phyloP scores from a whole-genome alignment of 306 rosid genomes.

The Gastrolobium bilobum region DNA sequence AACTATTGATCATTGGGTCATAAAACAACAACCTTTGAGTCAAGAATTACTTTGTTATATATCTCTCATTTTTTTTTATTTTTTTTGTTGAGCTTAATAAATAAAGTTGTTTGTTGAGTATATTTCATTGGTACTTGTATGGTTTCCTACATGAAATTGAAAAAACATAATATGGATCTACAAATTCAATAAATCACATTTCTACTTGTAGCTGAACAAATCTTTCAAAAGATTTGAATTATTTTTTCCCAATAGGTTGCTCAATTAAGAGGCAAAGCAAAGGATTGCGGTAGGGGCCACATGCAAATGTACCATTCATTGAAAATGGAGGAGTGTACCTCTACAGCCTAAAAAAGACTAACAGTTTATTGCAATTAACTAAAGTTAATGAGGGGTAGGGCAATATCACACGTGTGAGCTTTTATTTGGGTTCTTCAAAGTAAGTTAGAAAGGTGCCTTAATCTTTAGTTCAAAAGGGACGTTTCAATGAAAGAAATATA shows the following conservation, averaged over 20 bases:
- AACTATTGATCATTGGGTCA: not conserved
- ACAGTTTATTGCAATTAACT: conserved; percentile 32
- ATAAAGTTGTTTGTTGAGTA: conserved; percentile 6
- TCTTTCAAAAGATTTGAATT: conserved; percentile 18
- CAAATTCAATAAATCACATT: conserved; percentile 28
- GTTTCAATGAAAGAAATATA: conserved; percentile 64
- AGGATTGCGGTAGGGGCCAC: conserved; percentile 21
- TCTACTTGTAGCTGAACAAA: conserved; percentile 21
- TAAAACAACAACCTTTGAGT: not conserved
- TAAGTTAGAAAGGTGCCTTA: conserved; percentile 28
- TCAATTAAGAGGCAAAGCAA: conserved; percentile 37
- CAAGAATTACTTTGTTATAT: not conserved
- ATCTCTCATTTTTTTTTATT: not conserved
- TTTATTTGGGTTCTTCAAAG: conserved; percentile 33
- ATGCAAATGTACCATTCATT: not conserved
- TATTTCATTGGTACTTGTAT: not conserved
- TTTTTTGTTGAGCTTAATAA: not conserved
- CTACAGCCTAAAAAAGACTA: conserved; percentile 12
- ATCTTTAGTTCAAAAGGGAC: conserved; percentile 64
- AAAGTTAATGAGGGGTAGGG: conserved; percentile 23
- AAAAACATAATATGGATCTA: not conserved
- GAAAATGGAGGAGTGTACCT: conserved; percentile 30
- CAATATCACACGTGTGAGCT: conserved; percentile 40
- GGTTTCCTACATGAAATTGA: not conserved
- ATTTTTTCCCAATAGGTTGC: conserved; percentile 5